Conservation (phyloP, 129 eudicot species). For the Flaveria sonorensis region DNA sequence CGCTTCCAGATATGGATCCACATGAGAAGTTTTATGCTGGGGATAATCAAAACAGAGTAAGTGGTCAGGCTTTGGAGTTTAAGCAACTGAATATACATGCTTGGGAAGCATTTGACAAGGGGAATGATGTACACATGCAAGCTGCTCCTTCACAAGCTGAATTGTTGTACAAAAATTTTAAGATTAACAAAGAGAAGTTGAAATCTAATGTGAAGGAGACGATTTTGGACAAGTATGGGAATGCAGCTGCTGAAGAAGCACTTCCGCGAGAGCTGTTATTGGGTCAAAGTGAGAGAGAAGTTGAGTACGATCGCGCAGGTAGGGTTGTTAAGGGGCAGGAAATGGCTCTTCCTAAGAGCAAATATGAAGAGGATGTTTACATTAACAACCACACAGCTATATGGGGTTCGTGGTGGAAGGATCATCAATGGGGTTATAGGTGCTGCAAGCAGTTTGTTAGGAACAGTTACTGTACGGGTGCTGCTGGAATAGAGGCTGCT, state of each 20-base stretch:
- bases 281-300: constrained; percentile 91
- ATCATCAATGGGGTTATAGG: constrained; percentile 88
- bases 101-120: constrained; percentile 96
- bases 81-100: constrained; percentile 86
- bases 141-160: constrained; percentile 99
- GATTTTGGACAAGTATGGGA: constrained; percentile 84
- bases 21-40: constrained; percentile 84
- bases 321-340: constrained; percentile 93
- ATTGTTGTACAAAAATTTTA: constrained; percentile 64
- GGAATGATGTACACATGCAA: constrained; percentile 93
- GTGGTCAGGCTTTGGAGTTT: constrained; percentile 97
- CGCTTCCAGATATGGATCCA: constrained; percentile 94
- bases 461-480: constrained; percentile 88
- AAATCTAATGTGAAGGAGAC: constrained; percentile 73
- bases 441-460: constrained; percentile 77
- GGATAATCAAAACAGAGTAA: constrained; percentile 80
- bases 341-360: constrained; percentile 76
- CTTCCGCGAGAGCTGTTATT: constrained; percentile 79
- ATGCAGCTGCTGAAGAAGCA: constrained; percentile 72
- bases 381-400: constrained; percentile 74
- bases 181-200: constrained; percentile 75
- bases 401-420: constrained; percentile 96
- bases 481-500: constrained; percentile 97
- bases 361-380: constrained; percentile 85
- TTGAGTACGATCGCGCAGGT: constrained; percentile 97